phyloP scores from a whole-genome alignment of 2,329 filamentous ascomycete species.

The Diplocarpon rosae region DNA sequence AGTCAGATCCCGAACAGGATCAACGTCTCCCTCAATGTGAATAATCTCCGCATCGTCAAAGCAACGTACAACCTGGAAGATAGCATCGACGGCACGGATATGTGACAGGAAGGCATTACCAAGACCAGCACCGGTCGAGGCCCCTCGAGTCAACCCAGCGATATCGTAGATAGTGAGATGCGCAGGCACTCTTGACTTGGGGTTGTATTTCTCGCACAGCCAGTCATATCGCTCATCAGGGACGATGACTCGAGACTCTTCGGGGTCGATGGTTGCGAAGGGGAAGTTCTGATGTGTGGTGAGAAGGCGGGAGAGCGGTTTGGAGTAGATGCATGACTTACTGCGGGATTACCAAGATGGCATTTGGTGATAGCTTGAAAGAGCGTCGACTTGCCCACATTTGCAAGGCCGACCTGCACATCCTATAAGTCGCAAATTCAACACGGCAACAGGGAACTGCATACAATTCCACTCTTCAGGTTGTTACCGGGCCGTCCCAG shows the following conservation, averaged over 20 bases:
- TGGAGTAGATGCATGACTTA: slow-evolving; percentile 38
- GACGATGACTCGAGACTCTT: slow-evolving; percentile 94
- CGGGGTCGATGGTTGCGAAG: slow-evolving; percentile 96
- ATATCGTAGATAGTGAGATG: slow-evolving; percentile 99
- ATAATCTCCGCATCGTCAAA: slow-evolving; percentile 99
- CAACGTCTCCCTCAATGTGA: slow-evolving; percentile 97
- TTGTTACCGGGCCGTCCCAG: slow-evolving; percentile 95
- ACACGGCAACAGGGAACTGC: slow-evolving; percentile 26
- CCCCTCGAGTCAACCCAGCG: slow-evolving; percentile 87
- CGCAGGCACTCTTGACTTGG: slow-evolving; percentile 92
- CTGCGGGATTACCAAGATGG: slow-evolving; percentile 90
- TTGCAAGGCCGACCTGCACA: slow-evolving; percentile 84
- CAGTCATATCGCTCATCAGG: slow-evolving; percentile 94
- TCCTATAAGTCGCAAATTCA: slow-evolving; percentile 8
- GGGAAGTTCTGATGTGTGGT: slow-evolving; percentile 67
- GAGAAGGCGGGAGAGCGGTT: slow-evolving; percentile 10
- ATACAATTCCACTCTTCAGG: slow-evolving; percentile 97
- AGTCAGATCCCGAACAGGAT: slow-evolving; percentile 84
- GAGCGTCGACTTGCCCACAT: slow-evolving; percentile 97
- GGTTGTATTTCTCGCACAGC: slow-evolving; percentile 93
- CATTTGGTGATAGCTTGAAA: slow-evolving; percentile 99
- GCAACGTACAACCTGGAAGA: slow-evolving; percentile 93
- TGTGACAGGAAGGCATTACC: slow-evolving; percentile 98
- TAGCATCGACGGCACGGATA: slow-evolving; percentile 94
- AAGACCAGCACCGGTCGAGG: slow-evolving; percentile 92